phyloP scores from a whole-genome alignment of 352 stramenopile genomes.

The Phytophthora pisi region DNA sequence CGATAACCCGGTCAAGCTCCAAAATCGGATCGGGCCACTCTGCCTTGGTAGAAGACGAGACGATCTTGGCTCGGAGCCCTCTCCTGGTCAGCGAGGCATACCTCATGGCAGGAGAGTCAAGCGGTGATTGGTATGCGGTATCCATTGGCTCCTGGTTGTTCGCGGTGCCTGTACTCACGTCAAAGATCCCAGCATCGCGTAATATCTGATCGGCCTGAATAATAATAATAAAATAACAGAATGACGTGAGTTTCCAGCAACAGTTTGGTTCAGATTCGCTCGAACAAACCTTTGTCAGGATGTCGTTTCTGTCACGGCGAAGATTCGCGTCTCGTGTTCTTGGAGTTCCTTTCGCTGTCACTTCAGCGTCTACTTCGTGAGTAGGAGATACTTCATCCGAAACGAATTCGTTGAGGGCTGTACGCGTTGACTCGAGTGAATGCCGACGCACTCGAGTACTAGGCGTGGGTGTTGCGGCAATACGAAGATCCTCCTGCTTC shows the following conservation, averaged over 20 bases:
- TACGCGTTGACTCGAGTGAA: conserved; percentile 15
- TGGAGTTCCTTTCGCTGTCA: conserved; percentile 18
- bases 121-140: conserved; percentile 12
- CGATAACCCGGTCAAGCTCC: conserved; percentile 60
- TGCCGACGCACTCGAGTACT: conserved; percentile 1
- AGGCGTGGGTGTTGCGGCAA: conserved; percentile 20
- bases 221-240: too few relatives aligned
- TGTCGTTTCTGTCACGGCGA: conserved; percentile 37
- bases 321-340: conserved; percentile 38
- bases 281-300: conserved; percentile 37
- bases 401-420: conserved; percentile 1
- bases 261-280: neutral
- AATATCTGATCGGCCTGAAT: conserved; percentile 54
- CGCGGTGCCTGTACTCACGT: conserved; percentile 7
- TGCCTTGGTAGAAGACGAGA: conserved; percentile 41
- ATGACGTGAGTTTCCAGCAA: too few relatives aligned
- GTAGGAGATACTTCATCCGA: neutral
- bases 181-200: conserved; percentile 45
- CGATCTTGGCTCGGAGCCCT: conserved; percentile 9
- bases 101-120: conserved; percentile 9
- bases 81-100: conserved; percentile 19
- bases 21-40: conserved; percentile 77
- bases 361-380: conserved; percentile 13
- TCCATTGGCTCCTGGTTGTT: conserved; percentile 18
- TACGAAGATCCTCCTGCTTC: conserved; percentile 33